Conservation (phyloP, 2,329 filamentous ascomycete genomes). For the Conoideocrella luteorostrata region DNA sequence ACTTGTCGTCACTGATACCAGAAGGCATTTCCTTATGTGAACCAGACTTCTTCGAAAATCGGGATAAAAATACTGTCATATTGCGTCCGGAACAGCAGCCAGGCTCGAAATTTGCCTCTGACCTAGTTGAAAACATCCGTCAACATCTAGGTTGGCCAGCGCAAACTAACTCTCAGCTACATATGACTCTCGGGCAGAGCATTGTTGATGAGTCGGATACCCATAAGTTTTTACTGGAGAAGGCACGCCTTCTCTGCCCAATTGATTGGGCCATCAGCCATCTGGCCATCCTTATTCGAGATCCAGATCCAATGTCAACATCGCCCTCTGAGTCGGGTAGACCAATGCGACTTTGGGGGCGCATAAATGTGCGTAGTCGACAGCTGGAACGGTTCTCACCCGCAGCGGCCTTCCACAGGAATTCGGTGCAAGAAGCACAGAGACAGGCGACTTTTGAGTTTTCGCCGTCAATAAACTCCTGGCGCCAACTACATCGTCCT, state of each 20-base stretch:
- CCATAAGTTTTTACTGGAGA: constrained; percentile 46
- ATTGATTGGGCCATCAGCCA: constrained; percentile 42
- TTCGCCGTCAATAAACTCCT: background rate
- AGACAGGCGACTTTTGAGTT: background rate
- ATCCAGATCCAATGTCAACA: too few species aligned
- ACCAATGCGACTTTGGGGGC: constrained; percentile 53
- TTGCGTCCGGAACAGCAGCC: constrained; percentile 20
- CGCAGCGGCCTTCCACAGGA: background rate
- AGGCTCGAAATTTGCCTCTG: constrained; percentile 16
- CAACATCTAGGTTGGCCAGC: constrained; percentile 25
- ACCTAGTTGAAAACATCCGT: constrained; percentile 30
- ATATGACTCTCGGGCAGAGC: constrained; percentile 57
- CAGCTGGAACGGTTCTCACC: constrained; percentile 9
- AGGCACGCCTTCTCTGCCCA: constrained; percentile 40
- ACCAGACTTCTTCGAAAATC: constrained; percentile 42
- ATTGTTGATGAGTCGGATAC: constrained; percentile 36
- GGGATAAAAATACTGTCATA: constrained; percentile 44
- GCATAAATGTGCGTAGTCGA: constrained; percentile 29
- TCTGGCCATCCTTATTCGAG: constrained; percentile 48
- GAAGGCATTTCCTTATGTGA: constrained; percentile 29
- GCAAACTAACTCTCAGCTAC: constrained; percentile 28
- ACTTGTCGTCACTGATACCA: constrained; percentile 5
- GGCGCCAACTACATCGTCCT: background rate
- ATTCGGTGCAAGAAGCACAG: too few species aligned
- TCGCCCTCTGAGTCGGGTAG: constrained; percentile 23